Base-by-base conservation (phyloP, 345 rosid species). In the Firmiana major region DNA sequence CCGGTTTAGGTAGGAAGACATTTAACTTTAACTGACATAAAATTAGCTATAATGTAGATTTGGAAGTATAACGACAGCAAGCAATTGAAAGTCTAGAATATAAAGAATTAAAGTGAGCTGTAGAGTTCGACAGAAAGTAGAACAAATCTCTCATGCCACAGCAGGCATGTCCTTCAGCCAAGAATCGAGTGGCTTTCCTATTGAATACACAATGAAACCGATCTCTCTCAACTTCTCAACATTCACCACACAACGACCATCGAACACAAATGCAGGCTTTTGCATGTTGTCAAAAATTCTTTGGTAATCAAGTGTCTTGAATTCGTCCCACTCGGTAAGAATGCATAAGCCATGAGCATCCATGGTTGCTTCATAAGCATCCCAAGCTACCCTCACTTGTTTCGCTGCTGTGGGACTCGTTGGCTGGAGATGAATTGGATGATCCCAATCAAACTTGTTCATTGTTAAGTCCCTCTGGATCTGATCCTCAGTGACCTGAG, bases 321-420 rank as follows among this genome's bases (percentile, higher is more conserved):
- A 93, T 79, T 93, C 94, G 36, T 89, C 93, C 97, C 98, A 90
- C 80, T 93, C 97, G 0, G 98, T 93, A 59, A 91, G 84, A 74
- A 93, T 86, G 86, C 98, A 93, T 19, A 91, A 55, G 19, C 91
- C 93, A 13, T 93, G 98, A 0, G 97, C 97, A 38, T 83, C 88
- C 80, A 89, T 91, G 5, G 88, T 80, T 24, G 98, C 92, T 79
- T 87, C 87, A 38, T 91, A 93, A 1, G 93, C 94, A 74, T 91
- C 92, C 90, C 89, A 85, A 12, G 83, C 85, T 15, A 90, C 84
- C 9, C 70, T 85, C 75, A 89, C 93, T 84, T 90, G 93, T 81
- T 90, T 88, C 69, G 79, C 82, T 0, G 90, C 62, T 3, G 59
- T n/a, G 24, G 59, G 59, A 11, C 59, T 54, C 9, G 3, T 54